phyloP scores from a whole-genome alignment of 495 filamentous ascomycete species.

The Cryomyces minteri region DNA sequence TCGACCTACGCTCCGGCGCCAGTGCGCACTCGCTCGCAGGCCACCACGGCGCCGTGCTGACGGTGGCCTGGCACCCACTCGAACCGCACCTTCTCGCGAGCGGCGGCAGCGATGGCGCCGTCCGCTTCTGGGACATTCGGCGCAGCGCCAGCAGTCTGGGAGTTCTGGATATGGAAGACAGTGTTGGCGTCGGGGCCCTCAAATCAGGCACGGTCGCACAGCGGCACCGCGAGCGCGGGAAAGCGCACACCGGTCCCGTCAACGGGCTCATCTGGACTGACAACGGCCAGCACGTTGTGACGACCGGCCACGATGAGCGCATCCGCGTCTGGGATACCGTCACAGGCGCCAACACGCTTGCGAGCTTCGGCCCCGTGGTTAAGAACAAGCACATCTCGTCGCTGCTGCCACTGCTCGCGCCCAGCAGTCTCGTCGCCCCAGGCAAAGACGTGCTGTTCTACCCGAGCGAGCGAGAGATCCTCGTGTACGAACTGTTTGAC shows the following conservation, averaged over 20 bases:
- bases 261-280: conserved; percentile 75
- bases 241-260: conserved; percentile 58
- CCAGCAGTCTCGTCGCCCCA: conserved; percentile 27
- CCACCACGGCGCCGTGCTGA: conserved; percentile 51
- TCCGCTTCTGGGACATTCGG: conserved; percentile 73
- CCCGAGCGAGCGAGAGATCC: conserved; percentile 59
- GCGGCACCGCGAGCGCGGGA: conserved; percentile 29
- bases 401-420: conserved; percentile 40
- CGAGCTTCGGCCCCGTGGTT: conserved; percentile 63
- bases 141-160: conserved; percentile 52
- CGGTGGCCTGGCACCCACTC: conserved; percentile 62
- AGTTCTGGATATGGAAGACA: conserved; percentile 63
- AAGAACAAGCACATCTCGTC: conserved; percentile 49
- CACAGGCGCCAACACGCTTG: conserved; percentile 66
- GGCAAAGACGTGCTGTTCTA: conserved; percentile 50
- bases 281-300: conserved; percentile 53
- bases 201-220: conserved; percentile 24
- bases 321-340: conserved; percentile 71
- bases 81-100: conserved; percentile 63
- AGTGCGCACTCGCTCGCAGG: conserved; percentile 60
- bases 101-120: conserved; percentile 56
- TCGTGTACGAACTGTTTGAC: conserved; percentile 57
- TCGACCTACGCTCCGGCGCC: conserved; percentile 64
- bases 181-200: conserved; percentile 37
- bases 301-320: conserved; percentile 60